Evolutionary conservation across 257 asterid species (phyloP).

Genomic region (Lycium barbarum): DNA sequence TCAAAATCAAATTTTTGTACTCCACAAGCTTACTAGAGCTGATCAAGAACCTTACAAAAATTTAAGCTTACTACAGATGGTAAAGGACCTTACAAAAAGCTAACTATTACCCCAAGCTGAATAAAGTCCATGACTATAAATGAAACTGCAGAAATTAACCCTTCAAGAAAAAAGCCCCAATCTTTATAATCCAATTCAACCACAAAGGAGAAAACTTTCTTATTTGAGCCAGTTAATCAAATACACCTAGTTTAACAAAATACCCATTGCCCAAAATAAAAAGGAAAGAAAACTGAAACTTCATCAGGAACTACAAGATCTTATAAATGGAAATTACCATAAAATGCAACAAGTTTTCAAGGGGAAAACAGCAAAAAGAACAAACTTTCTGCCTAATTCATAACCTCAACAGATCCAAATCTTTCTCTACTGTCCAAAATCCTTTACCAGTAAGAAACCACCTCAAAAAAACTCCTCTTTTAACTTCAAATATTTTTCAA

Average conservation of each 20-base stretch:
- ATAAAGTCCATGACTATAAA: background rate
- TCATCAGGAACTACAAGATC: conserved; percentile 22
- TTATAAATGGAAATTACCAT: conserved; percentile 29
- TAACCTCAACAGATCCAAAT: conserved; percentile 22
- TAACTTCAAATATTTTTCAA: conserved; percentile 23
- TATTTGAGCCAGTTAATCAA: conserved; percentile 10
- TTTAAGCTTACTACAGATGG: background rate
- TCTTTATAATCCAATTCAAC: background rate
- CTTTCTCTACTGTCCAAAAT: conserved; percentile 1
- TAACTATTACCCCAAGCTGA: background rate
- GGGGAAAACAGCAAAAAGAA: conserved; percentile 19
- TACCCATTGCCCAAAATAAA: conserved; percentile 21
- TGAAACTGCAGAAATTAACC: background rate
- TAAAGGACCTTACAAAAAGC: background rate
- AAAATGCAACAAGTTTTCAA: conserved; percentile 12
- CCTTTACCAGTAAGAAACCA: background rate
- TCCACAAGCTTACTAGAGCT: background rate
- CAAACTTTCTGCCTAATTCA: conserved; percentile 5
- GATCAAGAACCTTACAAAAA: background rate
- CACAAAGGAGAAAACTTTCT: conserved; percentile 16
- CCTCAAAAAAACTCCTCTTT: conserved; percentile 22
- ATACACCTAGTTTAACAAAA: background rate
- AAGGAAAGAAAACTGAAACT: background rate
- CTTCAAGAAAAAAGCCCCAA: conserved; percentile 13
- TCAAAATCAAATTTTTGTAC: background rate